A percentile compares a stretch with the other conserved stretches of the same genome.
phyloP scores from a whole-genome alignment of 2,329 filamentous ascomycete genomes.

The Aspergillus ochraceoroseus region DNA sequence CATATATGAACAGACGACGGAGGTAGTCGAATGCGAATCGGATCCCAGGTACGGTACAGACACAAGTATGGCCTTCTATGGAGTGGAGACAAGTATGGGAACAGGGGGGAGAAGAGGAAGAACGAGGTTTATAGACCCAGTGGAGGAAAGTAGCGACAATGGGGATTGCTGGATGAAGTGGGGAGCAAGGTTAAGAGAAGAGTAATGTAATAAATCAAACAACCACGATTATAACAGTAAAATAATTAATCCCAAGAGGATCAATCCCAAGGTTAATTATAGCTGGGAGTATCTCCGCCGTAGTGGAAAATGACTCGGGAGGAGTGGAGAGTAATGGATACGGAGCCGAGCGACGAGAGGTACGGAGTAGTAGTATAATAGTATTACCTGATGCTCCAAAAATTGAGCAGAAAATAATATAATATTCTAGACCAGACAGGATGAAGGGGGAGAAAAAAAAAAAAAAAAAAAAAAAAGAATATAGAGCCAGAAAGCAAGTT shows the following conservation, averaged over 20 bases:
- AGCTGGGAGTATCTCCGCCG: conserved; percentile 14
- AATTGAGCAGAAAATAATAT: too few relatives aligned
- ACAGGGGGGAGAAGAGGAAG: conserved; percentile 13
- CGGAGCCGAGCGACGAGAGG: conserved; percentile 12
- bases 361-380: too few relatives aligned
- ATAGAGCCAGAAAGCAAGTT: too few relatives aligned
- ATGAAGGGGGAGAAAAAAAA: not conserved
- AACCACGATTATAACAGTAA: too few relatives aligned
- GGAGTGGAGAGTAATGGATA: conserved; percentile 13
- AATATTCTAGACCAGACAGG: not conserved
- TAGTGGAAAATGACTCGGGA: conserved; percentile 14
- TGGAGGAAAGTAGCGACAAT: conserved; percentile 10
- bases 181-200: conserved; percentile 17
- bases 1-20: conserved; percentile 16
- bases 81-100: conserved; percentile 6
- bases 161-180: conserved; percentile 18
- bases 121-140: conserved; percentile 22
- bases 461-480: too few relatives aligned
- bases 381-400: too few relatives aligned
- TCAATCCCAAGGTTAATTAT: conserved; percentile 21
- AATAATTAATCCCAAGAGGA: conserved; percentile 9
- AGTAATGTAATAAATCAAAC: conserved; percentile 9
- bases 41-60: too few relatives aligned
- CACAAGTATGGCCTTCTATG: too few relatives aligned
- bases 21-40: conserved; percentile 5